Conservation (phyloP, 805 yeast species). For the Kodamaea laetipori region DNA sequence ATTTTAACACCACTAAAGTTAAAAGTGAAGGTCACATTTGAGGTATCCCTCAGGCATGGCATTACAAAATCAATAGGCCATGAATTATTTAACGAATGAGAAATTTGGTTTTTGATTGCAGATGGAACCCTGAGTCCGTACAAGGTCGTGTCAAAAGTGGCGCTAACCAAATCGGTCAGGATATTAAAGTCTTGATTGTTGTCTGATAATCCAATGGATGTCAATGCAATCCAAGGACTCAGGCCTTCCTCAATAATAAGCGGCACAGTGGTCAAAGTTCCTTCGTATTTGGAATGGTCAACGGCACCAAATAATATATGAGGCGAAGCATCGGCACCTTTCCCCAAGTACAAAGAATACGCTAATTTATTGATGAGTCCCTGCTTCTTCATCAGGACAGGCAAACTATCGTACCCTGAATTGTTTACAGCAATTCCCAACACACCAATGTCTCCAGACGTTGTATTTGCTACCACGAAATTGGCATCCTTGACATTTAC, state of each 20-base stretch:
- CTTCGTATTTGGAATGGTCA: slow-evolving; percentile 43
- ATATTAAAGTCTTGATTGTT: slow-evolving; percentile 15
- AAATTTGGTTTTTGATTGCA: no score
- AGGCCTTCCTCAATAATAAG: no score
- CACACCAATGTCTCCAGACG: slow-evolving; percentile 20
- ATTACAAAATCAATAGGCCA: slow-evolving; percentile 45
- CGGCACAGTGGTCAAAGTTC: slow-evolving; percentile 35
- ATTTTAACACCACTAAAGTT: slow-evolving; percentile 63
- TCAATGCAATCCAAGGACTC: slow-evolving; percentile 54
- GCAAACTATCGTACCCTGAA: slow-evolving; percentile 42
- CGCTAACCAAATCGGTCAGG: slow-evolving; percentile 22
- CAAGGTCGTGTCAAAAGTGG: slow-evolving; percentile 36
- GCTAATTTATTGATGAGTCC: slow-evolving; percentile 37
- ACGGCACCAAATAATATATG: slow-evolving; percentile 49
- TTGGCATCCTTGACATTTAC: slow-evolving; percentile 25
- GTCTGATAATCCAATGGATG: slow-evolving; percentile 31
- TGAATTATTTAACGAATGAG: slow-evolving; percentile 41
- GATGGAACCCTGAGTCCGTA: slow-evolving; percentile 40
- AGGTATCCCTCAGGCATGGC: slow-evolving; percentile 36
- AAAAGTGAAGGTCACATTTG: slow-evolving; percentile 38
- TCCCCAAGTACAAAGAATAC: slow-evolving; percentile 41
- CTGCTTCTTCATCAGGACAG: slow-evolving; percentile 32
- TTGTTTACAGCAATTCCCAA: slow-evolving; percentile 22
- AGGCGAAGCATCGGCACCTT: slow-evolving; percentile 31
- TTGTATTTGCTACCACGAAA: slow-evolving; percentile 20